A percentile compares a stretch with the other conserved stretches of the same genome.
These are phyloP conservation scores for Tuctoria greenei DNA, from an alignment of 176 grass and related monocot species.

Conservation along the genomic window DNA sequence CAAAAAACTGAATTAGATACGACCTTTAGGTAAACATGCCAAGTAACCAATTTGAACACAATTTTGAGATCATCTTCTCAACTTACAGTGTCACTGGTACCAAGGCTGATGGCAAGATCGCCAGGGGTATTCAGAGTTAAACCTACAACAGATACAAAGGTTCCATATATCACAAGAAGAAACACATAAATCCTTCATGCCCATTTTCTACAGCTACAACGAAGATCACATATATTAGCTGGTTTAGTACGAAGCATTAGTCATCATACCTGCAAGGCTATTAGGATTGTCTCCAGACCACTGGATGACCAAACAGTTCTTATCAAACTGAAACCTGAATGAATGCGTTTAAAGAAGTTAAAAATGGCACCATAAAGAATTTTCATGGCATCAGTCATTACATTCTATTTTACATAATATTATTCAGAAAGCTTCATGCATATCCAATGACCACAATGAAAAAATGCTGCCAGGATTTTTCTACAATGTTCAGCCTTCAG, in stretches of 20 bases:
- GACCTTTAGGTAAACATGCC: not conserved
- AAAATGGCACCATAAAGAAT: not conserved
- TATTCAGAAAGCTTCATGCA: not conserved
- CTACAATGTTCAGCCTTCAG: not conserved
- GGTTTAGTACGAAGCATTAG: not conserved
- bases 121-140: conserved; percentile 94
- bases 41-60: not conserved
- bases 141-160: conserved; percentile 47
- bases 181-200: conserved; percentile 1
- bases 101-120: conserved; percentile 93
- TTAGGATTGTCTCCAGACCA: conserved; percentile 99
- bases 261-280: conserved; percentile 86
- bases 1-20: not conserved
- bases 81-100: conserved; percentile 96
- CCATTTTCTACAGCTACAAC: not conserved
- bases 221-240: conserved; percentile 27
- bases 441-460: not conserved
- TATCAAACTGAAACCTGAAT: conserved; percentile 79
- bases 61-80: not conserved
- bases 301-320: conserved; percentile 77
- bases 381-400: not conserved
- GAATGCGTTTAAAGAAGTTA: not conserved
- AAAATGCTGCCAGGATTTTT: not conserved
- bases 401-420: not conserved
- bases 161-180: not conserved